Evolutionary conservation across 257 asterid genomes (phyloP).

Genomic region (Primulina eburnea): DNA sequence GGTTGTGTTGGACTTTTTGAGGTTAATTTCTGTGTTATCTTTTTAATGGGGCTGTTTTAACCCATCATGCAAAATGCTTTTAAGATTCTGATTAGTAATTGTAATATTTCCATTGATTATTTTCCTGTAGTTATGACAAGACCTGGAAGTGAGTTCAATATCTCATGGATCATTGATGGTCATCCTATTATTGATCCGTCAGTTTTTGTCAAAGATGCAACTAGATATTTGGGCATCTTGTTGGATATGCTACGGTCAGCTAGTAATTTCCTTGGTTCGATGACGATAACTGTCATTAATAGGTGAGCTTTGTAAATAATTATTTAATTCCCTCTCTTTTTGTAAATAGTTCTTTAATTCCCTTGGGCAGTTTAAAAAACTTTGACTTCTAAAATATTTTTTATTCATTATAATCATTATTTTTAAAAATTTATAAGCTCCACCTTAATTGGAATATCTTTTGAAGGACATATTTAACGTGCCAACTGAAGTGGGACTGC

Average conservation of each 20-base stretch:
- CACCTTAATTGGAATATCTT: no score
- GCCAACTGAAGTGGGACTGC: background rate
- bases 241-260: constrained; percentile 72
- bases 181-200: constrained; percentile 76
- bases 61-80: background rate
- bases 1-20: constrained; percentile 14
- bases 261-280: constrained; percentile 66
- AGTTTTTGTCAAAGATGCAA: constrained; percentile 68
- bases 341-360: background rate
- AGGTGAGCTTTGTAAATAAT: constrained; percentile 53
- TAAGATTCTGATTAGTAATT: constrained; percentile 18
- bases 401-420: background rate
- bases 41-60: constrained; percentile 4
- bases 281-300: constrained; percentile 74
- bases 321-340: constrained; percentile 12
- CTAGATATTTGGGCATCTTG: constrained; percentile 57
- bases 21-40: constrained; percentile 20
- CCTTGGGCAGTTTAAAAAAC: background rate
- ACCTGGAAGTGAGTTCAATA: constrained; percentile 55
- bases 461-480: no score
- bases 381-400: background rate
- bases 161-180: constrained; percentile 73
- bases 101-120: constrained; percentile 20
- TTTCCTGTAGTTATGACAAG: constrained; percentile 47
- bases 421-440: no score